Conservation (phyloP, 495 filamentous ascomycete genomes). For the Daldinia grandis region DNA sequence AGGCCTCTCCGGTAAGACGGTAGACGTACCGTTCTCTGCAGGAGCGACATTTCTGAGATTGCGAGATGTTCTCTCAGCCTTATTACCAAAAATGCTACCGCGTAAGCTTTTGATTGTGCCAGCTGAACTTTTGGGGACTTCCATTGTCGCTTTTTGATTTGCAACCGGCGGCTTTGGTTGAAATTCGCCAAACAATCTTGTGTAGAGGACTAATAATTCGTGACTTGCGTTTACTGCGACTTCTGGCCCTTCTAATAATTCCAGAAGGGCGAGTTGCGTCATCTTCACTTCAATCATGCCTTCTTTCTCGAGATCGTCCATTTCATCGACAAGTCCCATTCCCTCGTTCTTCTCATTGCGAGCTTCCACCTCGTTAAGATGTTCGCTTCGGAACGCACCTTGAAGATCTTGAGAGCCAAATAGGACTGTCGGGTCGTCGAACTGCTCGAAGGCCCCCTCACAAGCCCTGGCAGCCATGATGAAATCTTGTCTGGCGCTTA, state of each 20-base stretch:
- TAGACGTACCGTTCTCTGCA: slow-evolving; percentile 42
- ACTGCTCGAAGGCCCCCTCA: slow-evolving; percentile 90
- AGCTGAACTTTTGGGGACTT: slow-evolving; percentile 72
- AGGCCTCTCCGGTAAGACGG: slow-evolving; percentile 48
- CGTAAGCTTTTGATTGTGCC: slow-evolving; percentile 76
- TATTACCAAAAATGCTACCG: slow-evolving; percentile 76
- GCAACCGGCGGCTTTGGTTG: slow-evolving; percentile 48
- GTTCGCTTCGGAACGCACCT: slow-evolving; percentile 60
- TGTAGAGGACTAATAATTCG: slow-evolving; percentile 83
- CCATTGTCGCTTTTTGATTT: slow-evolving; percentile 45
- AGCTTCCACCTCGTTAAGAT: slow-evolving; percentile 58
- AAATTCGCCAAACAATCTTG: slow-evolving; percentile 73
- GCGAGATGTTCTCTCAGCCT: slow-evolving; percentile 50
- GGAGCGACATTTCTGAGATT: slow-evolving; percentile 44
- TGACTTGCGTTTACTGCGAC: slow-evolving; percentile 84
- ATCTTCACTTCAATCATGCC: slow-evolving; percentile 89
- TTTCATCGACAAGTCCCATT: slow-evolving; percentile 70
- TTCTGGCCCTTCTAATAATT: slow-evolving; percentile 81
- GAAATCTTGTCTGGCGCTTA: slow-evolving; percentile 88
- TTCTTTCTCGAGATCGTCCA: slow-evolving; percentile 81
- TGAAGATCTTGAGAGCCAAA: slow-evolving; percentile 59
- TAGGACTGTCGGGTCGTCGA: slow-evolving; percentile 66
- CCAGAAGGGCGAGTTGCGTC: slow-evolving; percentile 86
- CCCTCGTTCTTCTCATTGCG: slow-evolving; percentile 47
- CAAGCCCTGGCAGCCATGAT: slow-evolving; percentile 79